These are phyloP conservation scores for Hymenoscyphus salicellus DNA, from an alignment of 2,329 filamentous ascomycete species.

Conservation along the genomic window DNA sequence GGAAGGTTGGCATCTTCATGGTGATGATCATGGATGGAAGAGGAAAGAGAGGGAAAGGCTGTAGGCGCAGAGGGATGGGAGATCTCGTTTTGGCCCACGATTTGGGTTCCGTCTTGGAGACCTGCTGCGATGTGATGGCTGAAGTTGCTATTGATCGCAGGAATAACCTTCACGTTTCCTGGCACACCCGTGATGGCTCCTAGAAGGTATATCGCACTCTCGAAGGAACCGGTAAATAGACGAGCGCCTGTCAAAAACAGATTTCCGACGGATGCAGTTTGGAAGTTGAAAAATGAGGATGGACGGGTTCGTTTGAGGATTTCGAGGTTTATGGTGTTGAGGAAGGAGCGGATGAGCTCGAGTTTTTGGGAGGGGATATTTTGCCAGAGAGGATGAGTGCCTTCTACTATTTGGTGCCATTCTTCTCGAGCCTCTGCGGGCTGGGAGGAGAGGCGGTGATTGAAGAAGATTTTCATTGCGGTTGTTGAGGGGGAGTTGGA, in stretches of 20 bases:
- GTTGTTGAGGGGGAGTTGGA: conserved; percentile 58
- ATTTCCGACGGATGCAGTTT: conserved; percentile 73
- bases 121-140: conserved; percentile 90
- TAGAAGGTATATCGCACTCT: conserved; percentile 86
- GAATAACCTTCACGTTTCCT: conserved; percentile 72
- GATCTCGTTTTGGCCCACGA: conserved; percentile 90
- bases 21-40: conserved; percentile 15
- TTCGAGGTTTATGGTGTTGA: conserved; percentile 74
- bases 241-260: conserved; percentile 80
- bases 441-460: conserved; percentile 71
- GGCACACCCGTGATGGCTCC: conserved; percentile 84
- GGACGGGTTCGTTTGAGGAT: conserved; percentile 74
- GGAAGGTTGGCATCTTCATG: conserved; percentile 80
- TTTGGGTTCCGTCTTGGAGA: conserved; percentile 69
- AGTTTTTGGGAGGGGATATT: conserved; percentile 67
- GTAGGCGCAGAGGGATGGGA: conserved; percentile 60
- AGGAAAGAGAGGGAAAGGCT: conserved; percentile 27
- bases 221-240: conserved; percentile 88
- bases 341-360: conserved; percentile 72
- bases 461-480: conserved; percentile 81
- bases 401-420: conserved; percentile 88
- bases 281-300: conserved; percentile 73
- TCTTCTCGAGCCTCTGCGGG: conserved; percentile 63
- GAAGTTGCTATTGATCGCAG: conserved; percentile 92
- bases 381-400: conserved; percentile 72